A percentile compares a stretch with the other conserved stretches of the same genome.
Conservation (phyloP, 139 green algal genomes). For the Astrephomene gubernaculifera region DNA sequence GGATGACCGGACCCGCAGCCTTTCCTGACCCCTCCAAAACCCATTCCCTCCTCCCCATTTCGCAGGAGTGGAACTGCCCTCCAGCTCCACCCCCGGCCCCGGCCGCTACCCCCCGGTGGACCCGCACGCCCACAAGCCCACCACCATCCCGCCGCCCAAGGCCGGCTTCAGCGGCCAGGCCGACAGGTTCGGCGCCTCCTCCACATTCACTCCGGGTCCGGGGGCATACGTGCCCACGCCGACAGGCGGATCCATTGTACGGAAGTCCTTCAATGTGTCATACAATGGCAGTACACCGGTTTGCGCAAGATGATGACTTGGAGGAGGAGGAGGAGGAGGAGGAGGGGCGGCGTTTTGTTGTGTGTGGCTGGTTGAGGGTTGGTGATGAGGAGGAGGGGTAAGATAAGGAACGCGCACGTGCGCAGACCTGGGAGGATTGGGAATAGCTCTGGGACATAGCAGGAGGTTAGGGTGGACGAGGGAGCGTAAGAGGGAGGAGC, state of each 20-base stretch:
- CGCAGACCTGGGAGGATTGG: too few relatives aligned
- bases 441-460: too few relatives aligned
- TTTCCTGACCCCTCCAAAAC: too few relatives aligned
- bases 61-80: neutral
- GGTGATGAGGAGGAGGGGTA: too few relatives aligned
- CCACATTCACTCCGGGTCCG: neutral
- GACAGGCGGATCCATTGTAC: neutral
- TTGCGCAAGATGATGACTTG: too few relatives aligned
- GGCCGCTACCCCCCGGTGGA: constrained; percentile 11
- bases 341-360: too few relatives aligned
- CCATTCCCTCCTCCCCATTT: neutral
- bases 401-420: too few relatives aligned
- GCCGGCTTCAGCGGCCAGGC: constrained; percentile 13
- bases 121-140: neutral
- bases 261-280: constrained; percentile 22
- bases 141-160: constrained; percentile 19
- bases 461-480: too few relatives aligned
- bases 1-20: too few relatives aligned
- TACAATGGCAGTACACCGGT: neutral
- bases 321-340: too few relatives aligned
- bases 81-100: neutral
- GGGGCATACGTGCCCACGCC: constrained; percentile 1
- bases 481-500: too few relatives aligned
- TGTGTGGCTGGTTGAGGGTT: too few relatives aligned
- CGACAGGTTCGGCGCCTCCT: neutral